Conservation (phyloP, 257 asterid genomes). For the Ballota nigra region DNA sequence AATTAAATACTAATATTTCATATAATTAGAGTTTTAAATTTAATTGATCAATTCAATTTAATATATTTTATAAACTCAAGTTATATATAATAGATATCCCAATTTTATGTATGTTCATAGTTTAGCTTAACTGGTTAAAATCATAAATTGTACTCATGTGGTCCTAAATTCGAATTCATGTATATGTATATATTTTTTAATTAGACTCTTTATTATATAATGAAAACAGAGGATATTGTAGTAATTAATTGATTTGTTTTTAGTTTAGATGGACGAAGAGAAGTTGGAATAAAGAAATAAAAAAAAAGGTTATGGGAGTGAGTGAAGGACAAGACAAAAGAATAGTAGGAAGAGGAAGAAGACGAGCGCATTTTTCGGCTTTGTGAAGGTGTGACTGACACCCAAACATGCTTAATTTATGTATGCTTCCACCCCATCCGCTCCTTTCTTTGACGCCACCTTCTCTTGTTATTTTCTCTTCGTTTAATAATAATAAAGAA, state of each 20-base stretch:
- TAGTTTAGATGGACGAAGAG: background rate
- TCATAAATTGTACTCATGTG: too few species aligned
- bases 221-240: background rate
- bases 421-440: background rate
- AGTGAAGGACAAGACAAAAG: constrained; percentile 19
- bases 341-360: constrained; percentile 17
- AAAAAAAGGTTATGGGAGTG: background rate
- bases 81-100: too few species aligned
- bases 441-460: background rate
- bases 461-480: background rate
- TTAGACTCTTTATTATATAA: too few species aligned
- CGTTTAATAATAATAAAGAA: too few species aligned
- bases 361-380: constrained; percentile 35
- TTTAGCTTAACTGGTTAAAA: too few species aligned
- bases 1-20: too few species aligned
- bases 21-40: too few species aligned
- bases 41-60: too few species aligned
- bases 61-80: too few species aligned
- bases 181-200: too few species aligned
- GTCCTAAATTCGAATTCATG: too few species aligned
- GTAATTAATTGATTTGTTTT: background rate
- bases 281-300: background rate
- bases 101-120: too few species aligned
- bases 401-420: constrained; percentile 28
- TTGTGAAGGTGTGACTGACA: constrained; percentile 3